Percentiles rank a stretch among this genome's conserved stretches.
These are phyloP conservation scores for Colletotrichum nymphaeae DNA, from an alignment of 2,329 filamentous ascomycete genomes.

Conservation along the genomic window DNA sequence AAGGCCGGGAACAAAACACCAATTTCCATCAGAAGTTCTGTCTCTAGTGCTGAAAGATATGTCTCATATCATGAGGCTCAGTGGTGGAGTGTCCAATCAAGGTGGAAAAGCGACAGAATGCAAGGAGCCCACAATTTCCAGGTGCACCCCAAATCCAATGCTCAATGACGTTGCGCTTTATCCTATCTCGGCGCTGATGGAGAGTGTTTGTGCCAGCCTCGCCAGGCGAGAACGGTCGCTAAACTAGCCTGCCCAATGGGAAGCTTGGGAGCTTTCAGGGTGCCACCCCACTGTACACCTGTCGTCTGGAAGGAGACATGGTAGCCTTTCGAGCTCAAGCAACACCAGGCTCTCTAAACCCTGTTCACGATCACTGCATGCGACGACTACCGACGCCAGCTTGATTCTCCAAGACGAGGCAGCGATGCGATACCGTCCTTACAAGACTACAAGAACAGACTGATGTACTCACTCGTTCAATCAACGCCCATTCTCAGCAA, in stretches of 20 bases:
- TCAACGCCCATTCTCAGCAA: conserved; percentile 40
- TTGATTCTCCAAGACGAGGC: conserved; percentile 4
- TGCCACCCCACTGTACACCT: conserved; percentile 27
- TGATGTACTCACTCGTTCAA: conserved; percentile 33
- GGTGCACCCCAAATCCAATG: conserved; percentile 4
- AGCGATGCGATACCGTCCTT: conserved; percentile 40
- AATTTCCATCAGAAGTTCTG: not conserved
- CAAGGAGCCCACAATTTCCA: not conserved
- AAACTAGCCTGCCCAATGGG: conserved; percentile 29
- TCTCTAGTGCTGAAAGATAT: not conserved
- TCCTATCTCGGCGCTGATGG: conserved; percentile 6
- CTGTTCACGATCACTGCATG: conserved; percentile 36
- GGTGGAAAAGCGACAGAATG: not conserved
- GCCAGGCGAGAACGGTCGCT: conserved; percentile 29
- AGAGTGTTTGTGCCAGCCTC: conserved; percentile 26
- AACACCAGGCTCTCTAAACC: not conserved
- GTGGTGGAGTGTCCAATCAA: not conserved
- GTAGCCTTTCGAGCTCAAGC: conserved; percentile 34
- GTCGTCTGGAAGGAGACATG: conserved; percentile 33
- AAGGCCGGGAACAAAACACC: not conserved
- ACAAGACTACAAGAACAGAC: conserved; percentile 16
- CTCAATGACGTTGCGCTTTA: conserved; percentile 29
- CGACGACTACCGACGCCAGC: not conserved
- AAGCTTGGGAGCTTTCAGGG: conserved; percentile 31
- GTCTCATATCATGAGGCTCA: not conserved